phyloP scores from a whole-genome alignment of 495 filamentous ascomycete genomes.

The Collariella sp. region DNA sequence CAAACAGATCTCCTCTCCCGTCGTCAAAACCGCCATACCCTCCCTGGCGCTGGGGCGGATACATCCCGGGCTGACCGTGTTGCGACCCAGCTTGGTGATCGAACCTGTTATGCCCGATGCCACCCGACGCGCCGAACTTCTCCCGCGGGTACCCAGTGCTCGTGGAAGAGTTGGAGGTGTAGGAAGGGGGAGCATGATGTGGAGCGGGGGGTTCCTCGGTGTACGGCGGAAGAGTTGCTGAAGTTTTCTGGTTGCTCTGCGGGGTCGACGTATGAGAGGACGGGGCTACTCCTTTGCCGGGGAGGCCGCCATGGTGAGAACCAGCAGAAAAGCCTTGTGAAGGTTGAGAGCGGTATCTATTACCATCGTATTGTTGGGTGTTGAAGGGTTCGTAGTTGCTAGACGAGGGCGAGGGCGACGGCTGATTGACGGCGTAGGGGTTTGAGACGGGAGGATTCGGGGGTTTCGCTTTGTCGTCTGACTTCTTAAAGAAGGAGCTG shows the following conservation, averaged over 20 bases:
- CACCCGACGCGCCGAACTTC: conserved; percentile 18
- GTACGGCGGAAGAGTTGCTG: not conserved
- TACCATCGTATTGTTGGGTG: conserved; percentile 6
- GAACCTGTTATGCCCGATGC: conserved; percentile 53
- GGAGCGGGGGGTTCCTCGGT: not conserved
- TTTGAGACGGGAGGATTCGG: conserved; percentile 47
- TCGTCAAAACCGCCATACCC: conserved; percentile 66
- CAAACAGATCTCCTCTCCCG: conserved; percentile 53
- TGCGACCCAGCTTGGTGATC: conserved; percentile 51
- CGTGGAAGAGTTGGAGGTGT: not conserved
- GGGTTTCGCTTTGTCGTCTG: conserved; percentile 53
- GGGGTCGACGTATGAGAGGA: not conserved
- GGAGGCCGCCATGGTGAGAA: conserved; percentile 20
- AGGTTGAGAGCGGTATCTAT: not conserved
- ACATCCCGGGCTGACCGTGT: not conserved
- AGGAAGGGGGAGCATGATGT: not conserved
- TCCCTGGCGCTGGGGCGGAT: conserved; percentile 40
- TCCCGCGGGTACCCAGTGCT: not conserved
- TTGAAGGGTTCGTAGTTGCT: conserved; percentile 11
- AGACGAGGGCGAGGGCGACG: conserved; percentile 23
- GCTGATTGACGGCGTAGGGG: conserved; percentile 52
- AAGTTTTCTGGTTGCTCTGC: not conserved
- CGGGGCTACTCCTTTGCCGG: conserved; percentile 5
- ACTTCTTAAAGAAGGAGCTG: conserved; percentile 48
- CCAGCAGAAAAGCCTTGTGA: not conserved